These are phyloP conservation scores for Tubosaeta brunneosetosa DNA, from an alignment of 768 basidiomycete species.

Conservation along the genomic window DNA sequence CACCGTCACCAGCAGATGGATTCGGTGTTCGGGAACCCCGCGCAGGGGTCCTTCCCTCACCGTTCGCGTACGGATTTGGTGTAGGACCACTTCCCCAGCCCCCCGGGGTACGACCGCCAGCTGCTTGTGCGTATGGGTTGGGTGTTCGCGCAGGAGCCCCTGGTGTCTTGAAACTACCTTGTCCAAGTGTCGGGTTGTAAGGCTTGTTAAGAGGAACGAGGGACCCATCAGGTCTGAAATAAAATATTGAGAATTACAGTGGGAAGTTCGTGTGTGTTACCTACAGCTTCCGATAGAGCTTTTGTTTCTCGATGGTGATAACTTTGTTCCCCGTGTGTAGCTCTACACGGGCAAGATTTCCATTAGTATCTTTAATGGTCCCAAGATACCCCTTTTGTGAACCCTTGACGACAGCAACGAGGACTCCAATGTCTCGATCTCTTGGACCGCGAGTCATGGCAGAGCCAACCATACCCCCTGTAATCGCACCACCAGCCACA, in stretches of 20 bases:
- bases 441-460: conserved; percentile 79
- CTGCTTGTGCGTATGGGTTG: conserved; percentile 42
- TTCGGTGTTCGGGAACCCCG: conserved; percentile 72
- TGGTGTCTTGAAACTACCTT: conserved; percentile 31
- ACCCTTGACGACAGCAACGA: conserved; percentile 80
- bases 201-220: conserved; percentile 47
- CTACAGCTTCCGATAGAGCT: conserved; percentile 67
- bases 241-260: conserved; percentile 6
- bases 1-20: conserved; percentile 52
- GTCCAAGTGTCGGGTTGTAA: conserved; percentile 17
- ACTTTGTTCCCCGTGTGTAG: conserved; percentile 85
- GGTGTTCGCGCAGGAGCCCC: conserved; percentile 41
- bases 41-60: conserved; percentile 55
- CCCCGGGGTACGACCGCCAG: conserved; percentile 34
- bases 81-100: conserved; percentile 45
- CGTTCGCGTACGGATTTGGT: conserved; percentile 61
- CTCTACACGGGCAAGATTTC: conserved; percentile 81
- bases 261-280: conserved; percentile 26
- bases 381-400: conserved; percentile 89
- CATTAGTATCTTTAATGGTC: conserved; percentile 93
- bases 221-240: conserved; percentile 50
- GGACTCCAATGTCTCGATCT: conserved; percentile 76
- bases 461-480: conserved; percentile 77
- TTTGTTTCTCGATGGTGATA: conserved; percentile 79
- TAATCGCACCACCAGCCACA: conserved; percentile 45